Evolutionary conservation across 1,284 basidiomycete species (phyloP).

Genomic region (Takashimella tepidaria): DNA sequence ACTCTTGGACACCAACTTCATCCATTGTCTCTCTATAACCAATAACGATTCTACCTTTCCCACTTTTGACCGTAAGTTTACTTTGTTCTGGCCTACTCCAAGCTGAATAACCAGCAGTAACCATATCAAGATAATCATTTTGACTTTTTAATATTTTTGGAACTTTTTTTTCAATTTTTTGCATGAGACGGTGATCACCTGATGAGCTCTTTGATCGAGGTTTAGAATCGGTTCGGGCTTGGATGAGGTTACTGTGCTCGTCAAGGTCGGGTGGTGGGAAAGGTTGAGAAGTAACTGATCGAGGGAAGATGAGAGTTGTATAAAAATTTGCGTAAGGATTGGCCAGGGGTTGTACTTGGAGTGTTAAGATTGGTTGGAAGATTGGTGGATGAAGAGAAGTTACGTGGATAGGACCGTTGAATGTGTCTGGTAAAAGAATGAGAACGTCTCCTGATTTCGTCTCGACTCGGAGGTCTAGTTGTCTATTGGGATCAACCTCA

Average conservation of each 20-base stretch:
- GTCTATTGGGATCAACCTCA: slow-evolving; percentile 29
- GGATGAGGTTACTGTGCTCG: background rate
- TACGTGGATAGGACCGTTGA: slow-evolving; percentile 30
- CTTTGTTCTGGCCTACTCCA: slow-evolving; percentile 21
- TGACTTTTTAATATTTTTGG: slow-evolving; percentile 24
- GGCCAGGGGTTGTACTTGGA: slow-evolving; percentile 21
- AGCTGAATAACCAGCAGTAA: slow-evolving; percentile 16
- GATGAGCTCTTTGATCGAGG: slow-evolving; percentile 3
- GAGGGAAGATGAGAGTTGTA: slow-evolving; percentile 32
- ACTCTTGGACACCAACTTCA: background rate
- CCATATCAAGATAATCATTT: slow-evolving; percentile 28
- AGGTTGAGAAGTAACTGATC: background rate
- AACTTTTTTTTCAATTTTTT: slow-evolving; percentile 23
- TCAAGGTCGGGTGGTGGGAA: no score
- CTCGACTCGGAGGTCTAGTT: slow-evolving; percentile 31
- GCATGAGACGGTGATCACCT: slow-evolving; percentile 17
- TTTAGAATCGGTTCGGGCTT: background rate
- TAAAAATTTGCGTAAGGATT: slow-evolving; percentile 30
- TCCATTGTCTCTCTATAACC: background rate
- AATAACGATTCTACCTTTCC: slow-evolving; percentile 25
- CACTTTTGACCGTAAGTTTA: slow-evolving; percentile 25
- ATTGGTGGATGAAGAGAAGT: slow-evolving; percentile 18
- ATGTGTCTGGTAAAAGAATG: slow-evolving; percentile 34
- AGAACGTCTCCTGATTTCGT: slow-evolving; percentile 38
- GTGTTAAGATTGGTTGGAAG: slow-evolving; percentile 19